Conservation (phyloP, 106 monocot species). For the Vanilla planifolia region DNA sequence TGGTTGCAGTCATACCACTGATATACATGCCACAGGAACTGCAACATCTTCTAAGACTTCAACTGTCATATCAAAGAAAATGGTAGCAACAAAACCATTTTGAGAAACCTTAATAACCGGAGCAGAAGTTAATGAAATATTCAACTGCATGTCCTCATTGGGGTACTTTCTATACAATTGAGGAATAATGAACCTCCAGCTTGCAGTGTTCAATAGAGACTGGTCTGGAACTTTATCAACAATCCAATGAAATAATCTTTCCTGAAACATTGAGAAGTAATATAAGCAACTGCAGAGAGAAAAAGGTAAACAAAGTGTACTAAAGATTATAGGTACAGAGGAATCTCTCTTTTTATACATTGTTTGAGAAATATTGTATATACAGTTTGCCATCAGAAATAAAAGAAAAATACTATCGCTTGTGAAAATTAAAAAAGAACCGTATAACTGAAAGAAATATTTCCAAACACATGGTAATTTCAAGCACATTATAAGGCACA, state of each 20-base stretch:
- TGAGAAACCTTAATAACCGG: constrained; percentile 42
- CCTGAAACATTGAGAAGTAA: constrained; percentile 36
- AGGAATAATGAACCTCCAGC: constrained; percentile 78
- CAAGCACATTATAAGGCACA: too few species aligned
- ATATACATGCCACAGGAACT: constrained; percentile 88
- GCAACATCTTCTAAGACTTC: constrained; percentile 55
- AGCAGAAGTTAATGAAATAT: constrained; percentile 65
- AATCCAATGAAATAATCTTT: constrained; percentile 71
- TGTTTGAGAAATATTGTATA: too few species aligned
- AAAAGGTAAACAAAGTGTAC: neutral
- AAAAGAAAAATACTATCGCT: too few species aligned
- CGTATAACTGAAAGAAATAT: too few species aligned
- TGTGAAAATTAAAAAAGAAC: too few species aligned
- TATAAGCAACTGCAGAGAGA: neutral
- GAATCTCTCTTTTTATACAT: too few species aligned
- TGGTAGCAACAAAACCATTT: constrained; percentile 41
- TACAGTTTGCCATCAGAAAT: too few species aligned
- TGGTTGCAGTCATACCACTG: constrained; percentile 44
- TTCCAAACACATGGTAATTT: too few species aligned
- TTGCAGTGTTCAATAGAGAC: constrained; percentile 76
- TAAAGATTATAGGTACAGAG: neutral
- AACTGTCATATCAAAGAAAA: constrained; percentile 59
- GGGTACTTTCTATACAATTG: constrained; percentile 82
- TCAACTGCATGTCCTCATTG: constrained; percentile 77
- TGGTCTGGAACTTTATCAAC: constrained; percentile 85